Base-by-base conservation (phyloP, 202 grass and related monocot genomes). In the Digitaria exilis region DNA sequence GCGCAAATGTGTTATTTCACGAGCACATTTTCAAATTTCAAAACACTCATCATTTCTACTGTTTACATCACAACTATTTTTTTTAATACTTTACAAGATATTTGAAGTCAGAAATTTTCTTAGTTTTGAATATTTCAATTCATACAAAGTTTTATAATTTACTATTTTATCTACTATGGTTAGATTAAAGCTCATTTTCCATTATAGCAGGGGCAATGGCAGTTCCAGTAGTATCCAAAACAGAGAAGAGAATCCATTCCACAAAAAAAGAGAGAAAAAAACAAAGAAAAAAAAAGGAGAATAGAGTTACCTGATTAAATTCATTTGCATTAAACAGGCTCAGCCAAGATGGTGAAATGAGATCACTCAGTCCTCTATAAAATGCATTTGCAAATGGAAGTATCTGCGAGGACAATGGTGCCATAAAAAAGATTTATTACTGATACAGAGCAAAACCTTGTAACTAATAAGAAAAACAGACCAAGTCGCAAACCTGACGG, bases 311-410 rank as follows among this genome's bases (percentile, higher is more conserved):
- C 96, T 98, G 96, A 84, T 95, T 98, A 82, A 98, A 98, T 92
- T 98, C 96, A 91, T 95, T 98, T 85, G 96, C 93, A 88, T 98
- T 98, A 75, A 98, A 98, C 85, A 98, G 91, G 64, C 83, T 92
- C 72, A 98, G 85, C 96, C 93, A 98, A 73, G 91, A 95, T 80
- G 92, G 89, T 71, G 85, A 94, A 58, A 98, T 95, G 44, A 98
- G 83, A 90, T 98, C 96, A 34, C 89, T 84, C 44, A 98, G 80
- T 59, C 96, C 96, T 87, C 93, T 89, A 82, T 94, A 98, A 89
- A 98, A 98, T 88, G 96, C 90, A 87, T 95, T 98, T 83, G 96
- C 80, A 88, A 98, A 98, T 48, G 89, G 89, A 78, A 93, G 87
- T 89, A 98, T 92, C 96, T 95, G 89, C 82, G 91, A 54, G 55